phyloP scores from a whole-genome alignment of 495 filamentous ascomycete genomes.

The Penicillium dipodomyicola region DNA sequence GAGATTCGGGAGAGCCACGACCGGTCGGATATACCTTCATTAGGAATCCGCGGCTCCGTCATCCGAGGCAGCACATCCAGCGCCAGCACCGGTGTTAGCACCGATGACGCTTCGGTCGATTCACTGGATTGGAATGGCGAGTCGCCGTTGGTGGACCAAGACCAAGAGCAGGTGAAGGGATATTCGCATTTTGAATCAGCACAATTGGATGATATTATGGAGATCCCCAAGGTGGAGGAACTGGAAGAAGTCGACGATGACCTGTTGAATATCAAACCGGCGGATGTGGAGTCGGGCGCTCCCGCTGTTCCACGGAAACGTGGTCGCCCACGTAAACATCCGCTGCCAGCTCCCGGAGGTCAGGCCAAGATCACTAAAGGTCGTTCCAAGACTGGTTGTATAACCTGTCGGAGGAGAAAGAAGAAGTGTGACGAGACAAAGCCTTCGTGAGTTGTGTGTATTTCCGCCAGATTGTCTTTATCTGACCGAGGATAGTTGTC shows the following conservation, averaged over 20 bases:
- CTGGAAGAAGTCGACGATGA: slow-evolving; percentile 47
- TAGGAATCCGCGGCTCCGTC: slow-evolving; percentile 28
- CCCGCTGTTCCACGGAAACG: slow-evolving; percentile 54
- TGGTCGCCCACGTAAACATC: slow-evolving; percentile 84
- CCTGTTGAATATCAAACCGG: slow-evolving; percentile 37
- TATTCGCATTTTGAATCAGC: slow-evolving; percentile 26
- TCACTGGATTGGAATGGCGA: slow-evolving; percentile 39
- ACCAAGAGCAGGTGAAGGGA: slow-evolving; percentile 18
- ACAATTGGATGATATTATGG: slow-evolving; percentile 25
- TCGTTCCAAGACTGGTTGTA: slow-evolving; percentile 91
- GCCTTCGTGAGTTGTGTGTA: slow-evolving; percentile 53
- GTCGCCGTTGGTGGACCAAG: slow-evolving; percentile 27
- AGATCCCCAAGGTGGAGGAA: slow-evolving; percentile 46
- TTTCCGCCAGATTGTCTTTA: slow-evolving; percentile 3
- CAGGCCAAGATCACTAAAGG: slow-evolving; percentile 74
- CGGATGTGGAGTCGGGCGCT: slow-evolving; percentile 37
- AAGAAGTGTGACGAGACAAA: slow-evolving; percentile 99
- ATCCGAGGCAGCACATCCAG: slow-evolving; percentile 35
- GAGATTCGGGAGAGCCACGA: slow-evolving; percentile 18
- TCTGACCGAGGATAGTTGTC: slow-evolving; percentile 47
- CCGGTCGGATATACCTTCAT: slow-evolving; percentile 24
- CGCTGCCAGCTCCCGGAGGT: slow-evolving; percentile 53
- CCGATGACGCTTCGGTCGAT: slow-evolving; percentile 39
- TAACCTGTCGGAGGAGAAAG: slow-evolving; percentile 87
- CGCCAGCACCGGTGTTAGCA: slow-evolving; percentile 37